Evolutionary conservation across 768 basidiomycete species (phyloP).

Genomic region (Tricholoma flavovirens): DNA sequence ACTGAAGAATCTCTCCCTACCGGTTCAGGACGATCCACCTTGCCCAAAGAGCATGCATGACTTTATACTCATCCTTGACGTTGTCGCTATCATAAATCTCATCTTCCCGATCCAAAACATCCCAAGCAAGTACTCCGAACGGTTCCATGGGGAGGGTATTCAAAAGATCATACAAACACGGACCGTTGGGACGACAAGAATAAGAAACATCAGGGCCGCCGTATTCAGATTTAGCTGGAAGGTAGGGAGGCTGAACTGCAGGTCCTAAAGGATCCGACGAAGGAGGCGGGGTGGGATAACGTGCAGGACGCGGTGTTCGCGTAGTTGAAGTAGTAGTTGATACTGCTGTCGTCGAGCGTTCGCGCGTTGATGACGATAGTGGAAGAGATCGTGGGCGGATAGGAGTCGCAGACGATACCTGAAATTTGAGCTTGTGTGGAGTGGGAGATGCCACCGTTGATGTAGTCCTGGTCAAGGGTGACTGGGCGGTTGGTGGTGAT

Average conservation of each 20-base stretch:
- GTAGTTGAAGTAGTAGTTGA: slow-evolving; percentile 6
- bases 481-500: slow-evolving; percentile 3
- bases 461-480: background rate
- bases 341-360: slow-evolving; percentile 7
- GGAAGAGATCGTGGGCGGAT: background rate
- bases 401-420: slow-evolving; percentile 1
- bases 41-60: slow-evolving; percentile 73
- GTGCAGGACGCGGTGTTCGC: slow-evolving; percentile 8
- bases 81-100: slow-evolving; percentile 71
- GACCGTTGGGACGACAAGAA: slow-evolving; percentile 64
- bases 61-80: slow-evolving; percentile 68
- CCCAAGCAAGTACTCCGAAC: slow-evolving; percentile 67
- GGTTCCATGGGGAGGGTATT: slow-evolving; percentile 51
- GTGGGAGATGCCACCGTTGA: background rate
- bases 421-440: background rate
- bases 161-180: slow-evolving; percentile 60
- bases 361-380: slow-evolving; percentile 3
- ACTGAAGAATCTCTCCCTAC: slow-evolving; percentile 28
- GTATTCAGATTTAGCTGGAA: slow-evolving; percentile 43
- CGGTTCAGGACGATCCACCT: slow-evolving; percentile 66
- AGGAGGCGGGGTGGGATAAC: slow-evolving; percentile 37
- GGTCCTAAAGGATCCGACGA: slow-evolving; percentile 44
- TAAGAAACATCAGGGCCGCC: slow-evolving; percentile 42
- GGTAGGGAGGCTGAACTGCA: slow-evolving; percentile 43
- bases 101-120: slow-evolving; percentile 65